Percentiles rank a stretch among this genome's conserved stretches.
Evolutionary conservation across 768 basidiomycete species (phyloP).

Genomic region (Boletus huronensis): DNA sequence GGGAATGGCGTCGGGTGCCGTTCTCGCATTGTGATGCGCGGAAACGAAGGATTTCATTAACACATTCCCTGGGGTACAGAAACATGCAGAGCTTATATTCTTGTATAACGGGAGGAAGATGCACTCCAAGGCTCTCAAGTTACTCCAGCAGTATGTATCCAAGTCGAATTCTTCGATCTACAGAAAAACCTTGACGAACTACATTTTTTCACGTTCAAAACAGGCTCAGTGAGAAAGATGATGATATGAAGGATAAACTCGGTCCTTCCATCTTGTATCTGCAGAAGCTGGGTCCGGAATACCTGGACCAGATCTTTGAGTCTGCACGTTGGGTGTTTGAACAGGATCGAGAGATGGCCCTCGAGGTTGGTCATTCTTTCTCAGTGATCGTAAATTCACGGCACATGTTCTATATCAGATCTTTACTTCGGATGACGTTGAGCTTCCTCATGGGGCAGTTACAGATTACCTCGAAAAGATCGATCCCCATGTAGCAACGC

Average conservation of each 20-base stretch:
- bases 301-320: slow-evolving; percentile 78
- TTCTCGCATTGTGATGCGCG: background rate
- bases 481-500: slow-evolving; percentile 62
- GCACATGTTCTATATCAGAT: slow-evolving; percentile 48
- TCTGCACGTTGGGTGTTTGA: slow-evolving; percentile 85
- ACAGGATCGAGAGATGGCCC: slow-evolving; percentile 64
- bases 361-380: slow-evolving; percentile 53
- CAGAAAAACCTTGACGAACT: background rate
- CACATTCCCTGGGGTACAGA: slow-evolving; percentile 43
- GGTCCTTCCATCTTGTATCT: slow-evolving; percentile 84
- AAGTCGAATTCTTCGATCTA: background rate
- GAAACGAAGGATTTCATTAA: background rate
- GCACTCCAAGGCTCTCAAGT: slow-evolving; percentile 81
- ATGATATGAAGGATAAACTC: slow-evolving; percentile 74
- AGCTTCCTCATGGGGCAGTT: slow-evolving; percentile 75
- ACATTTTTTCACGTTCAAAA: background rate
- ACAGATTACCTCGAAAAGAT: slow-evolving; percentile 75
- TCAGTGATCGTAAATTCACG: background rate
- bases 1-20: background rate
- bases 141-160: slow-evolving; percentile 74
- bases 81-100: slow-evolving; percentile 86
- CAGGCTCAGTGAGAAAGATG: slow-evolving; percentile 78
- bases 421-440: slow-evolving; percentile 93
- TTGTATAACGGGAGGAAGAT: slow-evolving; percentile 94
- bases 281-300: slow-evolving; percentile 82